Evolutionary conservation across 768 basidiomycete genomes (phyloP), one percentile per base, ranked within the genome.

Genomic region (Serendipita sp.): DNA sequence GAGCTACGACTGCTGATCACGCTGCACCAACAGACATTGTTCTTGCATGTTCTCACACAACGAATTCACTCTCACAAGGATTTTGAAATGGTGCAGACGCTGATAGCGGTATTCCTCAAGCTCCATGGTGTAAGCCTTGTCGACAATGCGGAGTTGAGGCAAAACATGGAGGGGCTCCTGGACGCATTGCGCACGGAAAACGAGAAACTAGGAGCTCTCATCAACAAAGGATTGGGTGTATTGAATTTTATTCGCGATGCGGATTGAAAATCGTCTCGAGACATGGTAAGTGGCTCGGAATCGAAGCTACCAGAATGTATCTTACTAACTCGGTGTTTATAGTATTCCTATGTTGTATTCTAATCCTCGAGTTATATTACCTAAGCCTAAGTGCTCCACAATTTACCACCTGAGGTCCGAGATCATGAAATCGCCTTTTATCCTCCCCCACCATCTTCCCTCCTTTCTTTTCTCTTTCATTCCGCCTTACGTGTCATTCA

Each of bases 11-110:
- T 86, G 1, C 74, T 98, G 61, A 73, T 81, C 30, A 79, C 83
- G 2, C 74, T 88, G 38, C 77, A 83, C 44, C 79, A 80, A 61
- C 77, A 94, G 22, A 74, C 72, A 0, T 71, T 77, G 20, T 97
- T 98, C 75, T 74, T 96, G 50, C 75, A 78, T 63, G 87, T 91
- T 0, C 76, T 98, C 26, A 80, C 77, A 11, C 80, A 74, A 62
- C 84, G 95, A 2, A 77, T 98, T 28, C 74, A 72, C 34, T 88
- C 88, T 4, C 89, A 84, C 66, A 81, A 82, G 51, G 96, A 99
- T 74, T 98, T 96, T 69, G 96, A 99, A 72, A 93, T 91, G 13
- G 88, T 95, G 2, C 92, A 98, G 72, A 81, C 93, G 0, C 78
- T 94, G 69, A 79, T 92, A 68, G 84, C 78, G 65, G 86, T 95